Conservation (phyloP, 2,329 filamentous ascomycete species). For the Fulvia fulva region DNA sequence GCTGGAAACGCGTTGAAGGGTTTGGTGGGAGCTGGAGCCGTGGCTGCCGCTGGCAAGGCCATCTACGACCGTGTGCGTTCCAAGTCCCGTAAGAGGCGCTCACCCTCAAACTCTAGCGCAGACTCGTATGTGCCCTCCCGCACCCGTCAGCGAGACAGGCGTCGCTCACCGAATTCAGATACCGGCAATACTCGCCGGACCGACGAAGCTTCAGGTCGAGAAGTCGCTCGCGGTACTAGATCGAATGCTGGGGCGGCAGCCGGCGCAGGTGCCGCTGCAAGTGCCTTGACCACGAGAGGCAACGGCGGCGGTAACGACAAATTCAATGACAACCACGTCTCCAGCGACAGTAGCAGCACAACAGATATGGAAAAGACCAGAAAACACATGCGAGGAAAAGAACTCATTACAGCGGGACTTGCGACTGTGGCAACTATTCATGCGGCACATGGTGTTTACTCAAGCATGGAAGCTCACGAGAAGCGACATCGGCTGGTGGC, state of each 20-base stretch:
- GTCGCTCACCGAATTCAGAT: slow-evolving; percentile 39
- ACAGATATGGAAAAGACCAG: slow-evolving; percentile 58
- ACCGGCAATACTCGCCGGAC: slow-evolving; percentile 35
- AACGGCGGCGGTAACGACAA: slow-evolving; percentile 11
- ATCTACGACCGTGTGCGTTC: slow-evolving; percentile 54
- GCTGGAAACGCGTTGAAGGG: slow-evolving; percentile 46
- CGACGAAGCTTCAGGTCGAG: slow-evolving; percentile 28
- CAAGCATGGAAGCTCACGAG: slow-evolving; percentile 60
- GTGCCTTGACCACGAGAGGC: slow-evolving; percentile 17
- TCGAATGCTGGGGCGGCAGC: slow-evolving; percentile 39
- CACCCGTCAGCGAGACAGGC: slow-evolving; percentile 39
- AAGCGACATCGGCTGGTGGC: slow-evolving; percentile 56
- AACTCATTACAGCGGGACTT: slow-evolving; percentile 62
- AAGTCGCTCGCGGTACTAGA: slow-evolving; percentile 37
- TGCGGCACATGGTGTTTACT: slow-evolving; percentile 62
- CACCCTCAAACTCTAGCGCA: slow-evolving; percentile 44
- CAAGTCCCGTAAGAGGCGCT: slow-evolving; percentile 49
- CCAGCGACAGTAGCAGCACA: slow-evolving; percentile 35
- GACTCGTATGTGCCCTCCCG: slow-evolving; percentile 52
- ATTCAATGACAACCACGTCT: slow-evolving; percentile 15
- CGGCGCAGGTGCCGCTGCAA: slow-evolving; percentile 36
- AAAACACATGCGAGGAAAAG: slow-evolving; percentile 64
- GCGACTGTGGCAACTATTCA: slow-evolving; percentile 67
- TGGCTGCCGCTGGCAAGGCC: slow-evolving; percentile 49
- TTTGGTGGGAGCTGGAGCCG: slow-evolving; percentile 46